phyloP scores from a whole-genome alignment of 1,284 basidiomycete species.

The Leccinum fuscescens region DNA sequence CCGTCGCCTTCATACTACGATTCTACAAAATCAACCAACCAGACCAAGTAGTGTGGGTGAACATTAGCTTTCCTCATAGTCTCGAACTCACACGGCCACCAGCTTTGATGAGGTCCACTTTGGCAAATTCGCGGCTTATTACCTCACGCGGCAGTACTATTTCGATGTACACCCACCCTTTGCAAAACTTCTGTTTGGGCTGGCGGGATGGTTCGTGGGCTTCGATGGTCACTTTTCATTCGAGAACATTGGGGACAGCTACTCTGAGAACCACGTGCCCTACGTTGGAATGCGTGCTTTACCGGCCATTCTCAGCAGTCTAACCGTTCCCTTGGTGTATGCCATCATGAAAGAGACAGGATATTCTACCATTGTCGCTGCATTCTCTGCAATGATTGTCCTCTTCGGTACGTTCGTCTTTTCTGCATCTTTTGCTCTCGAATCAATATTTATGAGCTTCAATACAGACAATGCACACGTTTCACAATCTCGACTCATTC shows the following conservation, averaged over 20 bases:
- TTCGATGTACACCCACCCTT: conserved; percentile 99
- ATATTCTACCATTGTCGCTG: conserved; percentile 85
- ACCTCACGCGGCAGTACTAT: conserved; percentile 91
- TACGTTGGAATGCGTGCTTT: conserved; percentile 93
- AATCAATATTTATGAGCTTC: conserved; percentile 6
- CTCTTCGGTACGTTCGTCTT: conserved; percentile 70
- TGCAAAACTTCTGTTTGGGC: conserved; percentile 89
- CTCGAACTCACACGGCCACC: conserved; percentile 7
- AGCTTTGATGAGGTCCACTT: conserved; percentile 98
- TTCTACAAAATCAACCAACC: conserved; percentile 95
- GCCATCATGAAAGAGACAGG: conserved; percentile 98
- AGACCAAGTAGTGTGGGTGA: conserved; percentile 87
- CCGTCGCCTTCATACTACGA: conserved; percentile 75
- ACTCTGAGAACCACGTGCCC: conserved; percentile 84
- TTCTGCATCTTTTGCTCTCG: background rate
- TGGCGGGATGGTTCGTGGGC: conserved; percentile 94
- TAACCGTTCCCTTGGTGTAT: conserved; percentile 91
- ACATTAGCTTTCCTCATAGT: background rate
- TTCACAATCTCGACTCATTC: conserved; percentile 92
- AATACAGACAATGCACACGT: conserved; percentile 92
- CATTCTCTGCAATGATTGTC: conserved; percentile 84
- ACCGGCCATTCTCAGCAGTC: conserved; percentile 85
- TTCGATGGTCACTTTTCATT: conserved; percentile 95
- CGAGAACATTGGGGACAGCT: conserved; percentile 94
- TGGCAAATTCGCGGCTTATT: conserved; percentile 92